Evolutionary conservation across 805 yeast species (phyloP), one percentile per base, ranked within the genome.

Genomic region (Pichia ethanolica): DNA sequence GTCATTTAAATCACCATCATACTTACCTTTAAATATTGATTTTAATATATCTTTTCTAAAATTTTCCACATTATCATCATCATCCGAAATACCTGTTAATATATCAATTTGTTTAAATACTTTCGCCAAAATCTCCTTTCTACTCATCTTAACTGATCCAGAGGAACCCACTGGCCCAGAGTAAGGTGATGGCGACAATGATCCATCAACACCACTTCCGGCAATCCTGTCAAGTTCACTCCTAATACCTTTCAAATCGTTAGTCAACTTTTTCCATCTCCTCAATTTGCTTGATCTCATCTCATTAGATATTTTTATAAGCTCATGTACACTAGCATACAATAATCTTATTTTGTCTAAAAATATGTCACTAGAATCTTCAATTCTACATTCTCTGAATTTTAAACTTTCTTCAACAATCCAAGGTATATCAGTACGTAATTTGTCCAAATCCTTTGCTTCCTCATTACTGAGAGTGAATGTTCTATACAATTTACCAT

Each of bases 241-340:
- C 41, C 69, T 64, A 27, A 69, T 42, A 14, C 63, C 67, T 43
- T 69, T 59, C 10, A 73, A 44, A 36, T 74, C 77, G 7, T 72
- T 72, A 47, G 70, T 71, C 7, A 66, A 46, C 42, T 62, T 68
- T 74, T 78, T 71, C 81, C 81, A 77, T 39, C 57, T 62, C 33
- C 62, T 60, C 5, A 76, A 63, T 48, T 70, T 70, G 5, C 48
- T 57, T 20, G 56, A 56, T 7, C 73, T 48, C 41, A 74, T 53
- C n/a, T 53, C 53, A 20, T 65, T 63, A 7, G 71, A 63, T 25
- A 63, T 61, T 8, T 49, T 47, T 7, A 64, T 52, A 34, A 77
- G 58, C 48, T 66, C 65, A 5, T 50, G 56, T 12, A 47, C 50
- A 25, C 38, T 46, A 3, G 50, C 53, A 36, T 38, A 43, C 6